Percentiles rank a stretch among this genome's conserved stretches.
These are phyloP conservation scores for Torulaspora globosa DNA, from an alignment of 1,139 yeast species.

Conservation along the genomic window DNA sequence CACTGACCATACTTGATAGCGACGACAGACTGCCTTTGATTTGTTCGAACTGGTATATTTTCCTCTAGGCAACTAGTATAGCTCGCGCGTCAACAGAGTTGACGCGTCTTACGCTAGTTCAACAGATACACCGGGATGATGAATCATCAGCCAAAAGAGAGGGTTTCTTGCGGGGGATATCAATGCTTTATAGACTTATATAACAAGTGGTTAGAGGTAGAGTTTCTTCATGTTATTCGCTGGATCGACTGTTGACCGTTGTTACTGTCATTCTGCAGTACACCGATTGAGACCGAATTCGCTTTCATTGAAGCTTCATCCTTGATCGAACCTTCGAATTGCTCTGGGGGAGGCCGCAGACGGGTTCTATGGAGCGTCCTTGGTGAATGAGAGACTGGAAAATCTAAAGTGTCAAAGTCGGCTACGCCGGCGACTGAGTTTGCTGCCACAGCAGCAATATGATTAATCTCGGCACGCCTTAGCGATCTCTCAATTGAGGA, in stretches of 20 bases:
- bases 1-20: slow-evolving; percentile 12
- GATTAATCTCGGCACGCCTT: slow-evolving; percentile 39
- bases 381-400: neutral
- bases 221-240: neutral
- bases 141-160: neutral
- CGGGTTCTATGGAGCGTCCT: neutral
- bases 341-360: neutral
- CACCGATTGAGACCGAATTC: neutral
- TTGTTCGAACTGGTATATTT: neutral
- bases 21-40: neutral
- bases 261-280: neutral
- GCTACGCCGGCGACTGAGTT: slow-evolving; percentile 45
- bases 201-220: neutral
- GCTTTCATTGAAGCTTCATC: neutral
- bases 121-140: neutral
- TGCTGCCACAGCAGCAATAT: slow-evolving; percentile 41
- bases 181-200: neutral
- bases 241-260: neutral
- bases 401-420: slow-evolving; percentile 6
- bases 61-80: neutral
- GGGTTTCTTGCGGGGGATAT: neutral
- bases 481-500: slow-evolving; percentile 31
- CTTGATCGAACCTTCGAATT: neutral
- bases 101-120: neutral
- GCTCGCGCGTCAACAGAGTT: neutral